These are phyloP conservation scores for Fraxinus quadrangulata DNA, from an alignment of 257 asterid species.

Conservation along the genomic window DNA sequence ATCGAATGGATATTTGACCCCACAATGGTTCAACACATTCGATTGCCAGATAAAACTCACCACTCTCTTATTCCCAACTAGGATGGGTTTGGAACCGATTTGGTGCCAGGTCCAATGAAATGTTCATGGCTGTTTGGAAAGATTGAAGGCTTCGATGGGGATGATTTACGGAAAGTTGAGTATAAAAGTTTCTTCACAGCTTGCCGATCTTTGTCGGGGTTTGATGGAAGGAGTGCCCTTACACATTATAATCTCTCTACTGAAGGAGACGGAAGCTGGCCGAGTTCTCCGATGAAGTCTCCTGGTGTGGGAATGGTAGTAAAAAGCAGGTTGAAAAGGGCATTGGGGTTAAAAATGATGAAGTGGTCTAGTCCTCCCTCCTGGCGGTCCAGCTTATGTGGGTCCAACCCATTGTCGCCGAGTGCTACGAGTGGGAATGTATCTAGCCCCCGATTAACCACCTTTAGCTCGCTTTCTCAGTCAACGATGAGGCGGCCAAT, in stretches of 20 bases:
- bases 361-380: conserved; percentile 47
- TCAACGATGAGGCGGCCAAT: no score
- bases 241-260: conserved; percentile 48
- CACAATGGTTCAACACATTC: conserved; percentile 45
- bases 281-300: conserved; percentile 52
- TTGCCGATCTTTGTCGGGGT: no score
- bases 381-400: conserved; percentile 66
- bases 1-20: neutral
- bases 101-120: conserved; percentile 23
- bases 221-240: conserved; percentile 17
- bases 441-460: conserved; percentile 46
- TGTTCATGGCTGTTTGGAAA: conserved; percentile 45
- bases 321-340: conserved; percentile 78
- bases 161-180: no score
- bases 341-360: conserved; percentile 80
- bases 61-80: conserved; percentile 29
- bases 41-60: conserved; percentile 24
- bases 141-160: no score
- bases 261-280: conserved; percentile 32
- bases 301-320: conserved; percentile 92
- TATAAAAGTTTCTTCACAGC: no score
- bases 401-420: conserved; percentile 57
- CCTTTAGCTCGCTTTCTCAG: no score
- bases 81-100: conserved; percentile 7
- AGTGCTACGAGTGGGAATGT: conserved; percentile 45